phyloP scores from a whole-genome alignment of 345 rosid genomes.

The Pelargonium nanum region DNA sequence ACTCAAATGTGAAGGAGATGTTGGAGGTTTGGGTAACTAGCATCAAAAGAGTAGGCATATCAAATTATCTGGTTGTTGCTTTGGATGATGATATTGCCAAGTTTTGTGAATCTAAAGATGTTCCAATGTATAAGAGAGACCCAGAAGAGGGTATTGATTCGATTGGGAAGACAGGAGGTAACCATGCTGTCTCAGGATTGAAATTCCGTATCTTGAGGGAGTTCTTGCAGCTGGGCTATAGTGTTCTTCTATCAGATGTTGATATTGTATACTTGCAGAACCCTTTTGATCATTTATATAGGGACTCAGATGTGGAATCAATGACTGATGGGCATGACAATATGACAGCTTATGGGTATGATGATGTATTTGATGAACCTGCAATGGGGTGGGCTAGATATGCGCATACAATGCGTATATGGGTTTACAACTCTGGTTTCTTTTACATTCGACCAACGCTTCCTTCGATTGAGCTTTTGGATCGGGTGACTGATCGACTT shows the following conservation, averaged over 20 bases:
- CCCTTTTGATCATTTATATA: constrained; percentile 35
- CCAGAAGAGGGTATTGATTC: constrained; percentile 26
- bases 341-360: constrained; percentile 30
- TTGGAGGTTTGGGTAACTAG: constrained; percentile 44
- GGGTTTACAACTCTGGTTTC: constrained; percentile 49
- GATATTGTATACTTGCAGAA: constrained; percentile 37
- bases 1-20: constrained; percentile 33
- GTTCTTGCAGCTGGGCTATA: constrained; percentile 43
- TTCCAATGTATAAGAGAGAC: constrained; percentile 35
- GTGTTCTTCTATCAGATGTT: constrained; percentile 39
- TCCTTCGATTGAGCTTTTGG: constrained; percentile 38
- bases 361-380: constrained; percentile 35
- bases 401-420: constrained; percentile 36
- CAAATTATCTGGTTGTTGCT: constrained; percentile 35
- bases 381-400: constrained; percentile 43
- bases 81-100: constrained; percentile 29
- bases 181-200: constrained; percentile 39
- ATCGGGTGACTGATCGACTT: constrained; percentile 34
- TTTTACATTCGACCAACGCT: constrained; percentile 35
- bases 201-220: constrained; percentile 40
- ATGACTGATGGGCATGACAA: constrained; percentile 42
- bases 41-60: constrained; percentile 36
- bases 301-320: constrained; percentile 43
- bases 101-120: constrained; percentile 30
- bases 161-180: constrained; percentile 28